phyloP scores from a whole-genome alignment of 768 basidiomycete species.

The Pleurotus tuber-regium region DNA sequence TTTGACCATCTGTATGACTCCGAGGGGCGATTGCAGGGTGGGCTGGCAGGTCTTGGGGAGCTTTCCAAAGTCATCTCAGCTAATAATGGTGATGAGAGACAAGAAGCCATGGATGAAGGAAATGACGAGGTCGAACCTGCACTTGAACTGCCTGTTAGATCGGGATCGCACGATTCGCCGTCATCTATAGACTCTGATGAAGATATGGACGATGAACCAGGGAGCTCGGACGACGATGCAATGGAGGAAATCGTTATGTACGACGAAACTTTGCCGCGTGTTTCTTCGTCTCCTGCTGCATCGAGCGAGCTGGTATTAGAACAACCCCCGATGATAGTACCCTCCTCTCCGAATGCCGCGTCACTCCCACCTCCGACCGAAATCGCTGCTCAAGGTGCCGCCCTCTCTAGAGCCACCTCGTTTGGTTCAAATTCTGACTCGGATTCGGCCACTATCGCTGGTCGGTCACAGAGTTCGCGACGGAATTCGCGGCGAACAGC shows the following conservation, averaged over 20 bases:
- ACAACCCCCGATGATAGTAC: constrained; percentile 28
- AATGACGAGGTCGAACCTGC: constrained; percentile 61
- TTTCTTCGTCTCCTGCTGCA: constrained; percentile 26
- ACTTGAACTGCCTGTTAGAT: constrained; percentile 65
- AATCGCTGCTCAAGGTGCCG: constrained; percentile 22
- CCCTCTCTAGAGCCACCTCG: constrained; percentile 21
- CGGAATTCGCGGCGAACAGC: constrained; percentile 50
- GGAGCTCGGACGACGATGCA: constrained; percentile 73
- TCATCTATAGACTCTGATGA: constrained; percentile 68
- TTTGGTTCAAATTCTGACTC: constrained; percentile 25
- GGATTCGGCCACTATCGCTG: constrained; percentile 24
- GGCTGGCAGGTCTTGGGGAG: constrained; percentile 79
- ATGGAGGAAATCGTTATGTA: constrained; percentile 85
- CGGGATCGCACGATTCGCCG: constrained; percentile 46
- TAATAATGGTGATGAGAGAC: constrained; percentile 50
- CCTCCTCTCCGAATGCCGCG: constrained; percentile 28
- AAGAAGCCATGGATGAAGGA: constrained; percentile 57
- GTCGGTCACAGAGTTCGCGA: constrained; percentile 46
- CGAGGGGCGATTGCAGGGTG: constrained; percentile 86
- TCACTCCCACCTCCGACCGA: constrained; percentile 28
- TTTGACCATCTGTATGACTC: constrained; percentile 73
- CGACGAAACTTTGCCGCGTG: constrained; percentile 47
- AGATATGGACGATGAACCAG: constrained; percentile 71
- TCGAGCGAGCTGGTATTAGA: constrained; percentile 30
- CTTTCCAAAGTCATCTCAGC: constrained; percentile 81